Base-by-base conservation (phyloP, 2,329 filamentous ascomycete genomes). In the Penicillium sp. region DNA sequence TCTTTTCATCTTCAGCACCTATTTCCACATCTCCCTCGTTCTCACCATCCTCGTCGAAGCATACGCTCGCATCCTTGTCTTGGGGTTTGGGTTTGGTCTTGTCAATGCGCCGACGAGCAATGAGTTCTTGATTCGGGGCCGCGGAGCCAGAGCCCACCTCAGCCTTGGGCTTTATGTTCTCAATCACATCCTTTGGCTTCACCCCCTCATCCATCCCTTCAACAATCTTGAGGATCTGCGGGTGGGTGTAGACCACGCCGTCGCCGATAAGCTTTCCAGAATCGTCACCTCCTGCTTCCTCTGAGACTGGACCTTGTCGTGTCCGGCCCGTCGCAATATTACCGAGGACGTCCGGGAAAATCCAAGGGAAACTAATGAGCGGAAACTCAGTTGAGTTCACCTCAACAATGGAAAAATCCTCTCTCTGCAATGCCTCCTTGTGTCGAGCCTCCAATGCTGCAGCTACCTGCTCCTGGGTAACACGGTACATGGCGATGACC, bases 311-410 rank as follows among this genome's bases (percentile, higher is more conserved):
- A 31, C 53, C 30, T 16, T 73, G 28, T 40, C 68, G 50, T 63
- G 71, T 30, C 66, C 14, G 63, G 1, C 71, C 73, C 26, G 75
- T 84, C 1, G 88, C 89, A 63, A 96, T 86, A 45, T 81, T 80
- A 1, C 88, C 87, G 4, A 96, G 78, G 56, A 91, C 83, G 42
- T 82, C 80, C 12, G 86, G 80, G 61, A 97, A 96, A 2, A 97
- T 78, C 94, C 94, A 99, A 0, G 94, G 93, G 65, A 97, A 97
- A 56, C 88, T 94, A 64, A 97, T 94, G 9, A 97, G 77, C 0
- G 94, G 93, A 80, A 91, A 88, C 2, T 77, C 75, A 9, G 58
- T 55, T 30, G 60, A 61, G 26, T 57, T 58, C 4, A 56, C 56
- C 2, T 56, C 61, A 22, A 55, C 37, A 25, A 48, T 57, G 26